Evolutionary conservation across 2,329 filamentous ascomycete genomes (phyloP), one percentile per base, ranked within the genome.

Genomic region (Chalaropsis thielavioides): DNA sequence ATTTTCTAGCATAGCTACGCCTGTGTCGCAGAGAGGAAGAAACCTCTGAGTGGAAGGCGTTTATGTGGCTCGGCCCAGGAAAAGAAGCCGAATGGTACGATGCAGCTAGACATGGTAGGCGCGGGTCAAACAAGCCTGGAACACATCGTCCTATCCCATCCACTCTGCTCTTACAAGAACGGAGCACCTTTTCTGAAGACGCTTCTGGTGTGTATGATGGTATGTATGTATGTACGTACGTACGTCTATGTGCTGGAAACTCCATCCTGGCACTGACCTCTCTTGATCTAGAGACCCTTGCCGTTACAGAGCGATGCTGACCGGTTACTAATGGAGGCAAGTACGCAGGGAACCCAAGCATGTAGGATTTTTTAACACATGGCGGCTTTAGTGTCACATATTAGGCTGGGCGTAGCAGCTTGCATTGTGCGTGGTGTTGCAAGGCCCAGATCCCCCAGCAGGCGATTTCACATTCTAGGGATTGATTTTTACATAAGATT

Each of bases 141-240:
- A 38, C 54, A 58, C 27, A 58, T 38, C 27, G 24, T 58, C 54
- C 54, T 2, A 10, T 58, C 22, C 54, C 6, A 10, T 58, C 22
- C 5, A n/a, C 38, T 17, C 38, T 35, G 17, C 31, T 10, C 54
- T n/a, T 38, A 19, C 27, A 31, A 38, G 54, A 58, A 8, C 54
- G 54, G 27, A 62, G 41, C 58, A 62, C 58, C 54, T 65, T 27
- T 22, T 44, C 64, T 31, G 64, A 44, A 65, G 43, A 56, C 62
- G 19, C 31, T 19, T 38, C 56, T 38, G 35, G 35, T 38, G 10
- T 7, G 7, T 35, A 7, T 7, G 7, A 3, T 35, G 31, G 31
- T 4, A 64, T n/a, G 46, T 43, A n/a, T n/a, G n/a, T n/a, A n/a
- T n/a, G n/a, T n/a, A n/a, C n/a, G n/a, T n/a, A n/a, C n/a, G n/a